Evolutionary conservation across 176 grass and related monocot species (phyloP).

Genomic region (Oryza coarctata): DNA sequence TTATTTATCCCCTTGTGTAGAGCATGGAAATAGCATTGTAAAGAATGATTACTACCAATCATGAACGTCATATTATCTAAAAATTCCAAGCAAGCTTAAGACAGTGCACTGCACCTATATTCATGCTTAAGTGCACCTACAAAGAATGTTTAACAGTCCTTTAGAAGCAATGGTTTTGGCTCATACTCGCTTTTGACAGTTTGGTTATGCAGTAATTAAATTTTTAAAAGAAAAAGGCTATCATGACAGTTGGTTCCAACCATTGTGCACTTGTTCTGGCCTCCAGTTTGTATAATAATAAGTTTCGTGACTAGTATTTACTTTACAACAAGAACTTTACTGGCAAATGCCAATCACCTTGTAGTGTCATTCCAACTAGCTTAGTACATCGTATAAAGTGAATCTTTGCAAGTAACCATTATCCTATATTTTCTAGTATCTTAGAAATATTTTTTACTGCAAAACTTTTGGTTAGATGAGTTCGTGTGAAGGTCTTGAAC

Average conservation of each 20-base stretch:
- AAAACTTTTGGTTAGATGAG: conserved; percentile 16
- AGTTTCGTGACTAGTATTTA: conserved; percentile 2
- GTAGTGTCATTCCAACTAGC: neutral
- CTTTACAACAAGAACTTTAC: conserved; percentile 4
- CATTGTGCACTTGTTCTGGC: neutral
- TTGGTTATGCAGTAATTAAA: neutral
- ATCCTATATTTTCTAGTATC: neutral
- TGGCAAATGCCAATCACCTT: neutral
- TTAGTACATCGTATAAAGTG: neutral
- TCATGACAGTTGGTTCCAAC: neutral
- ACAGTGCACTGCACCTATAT: neutral
- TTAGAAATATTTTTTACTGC: neutral
- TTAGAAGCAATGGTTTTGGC: neutral
- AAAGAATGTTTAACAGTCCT: neutral
- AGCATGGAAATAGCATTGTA: neutral
- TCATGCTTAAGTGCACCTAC: neutral
- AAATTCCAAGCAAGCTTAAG: neutral
- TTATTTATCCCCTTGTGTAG: neutral
- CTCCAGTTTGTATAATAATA: neutral
- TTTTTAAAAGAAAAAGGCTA: neutral
- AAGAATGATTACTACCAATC: neutral
- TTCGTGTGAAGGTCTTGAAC: neutral
- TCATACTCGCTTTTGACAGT: conserved; percentile 8
- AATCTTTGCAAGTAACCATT: conserved; percentile 4
- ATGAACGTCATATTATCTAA: neutral